These are phyloP conservation scores for Juglanconis sp. DNA, from an alignment of 2,329 filamentous ascomycete genomes.

Conservation along the genomic window DNA sequence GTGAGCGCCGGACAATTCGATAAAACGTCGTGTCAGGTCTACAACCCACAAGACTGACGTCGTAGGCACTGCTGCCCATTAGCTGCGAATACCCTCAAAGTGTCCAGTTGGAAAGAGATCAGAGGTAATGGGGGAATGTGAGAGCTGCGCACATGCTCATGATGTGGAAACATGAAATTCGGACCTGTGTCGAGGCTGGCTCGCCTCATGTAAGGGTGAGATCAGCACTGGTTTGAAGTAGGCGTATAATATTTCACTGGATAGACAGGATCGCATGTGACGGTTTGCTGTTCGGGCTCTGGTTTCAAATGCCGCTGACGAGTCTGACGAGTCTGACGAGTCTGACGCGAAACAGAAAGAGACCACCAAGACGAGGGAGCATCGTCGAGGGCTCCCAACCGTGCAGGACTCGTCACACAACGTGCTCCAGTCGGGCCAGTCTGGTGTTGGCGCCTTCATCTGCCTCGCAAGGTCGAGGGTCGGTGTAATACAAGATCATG, in stretches of 20 bases:
- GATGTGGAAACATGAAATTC: too few species aligned
- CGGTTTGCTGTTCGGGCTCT: too few species aligned
- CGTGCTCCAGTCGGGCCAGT: background rate
- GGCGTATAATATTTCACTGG: background rate
- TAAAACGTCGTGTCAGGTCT: background rate
- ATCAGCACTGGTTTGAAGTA: too few species aligned
- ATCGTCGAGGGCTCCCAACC: background rate
- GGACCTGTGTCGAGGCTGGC: too few species aligned
- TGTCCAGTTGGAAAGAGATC: too few species aligned
- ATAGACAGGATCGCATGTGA: background rate
- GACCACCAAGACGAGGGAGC: background rate
- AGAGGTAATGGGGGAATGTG: too few species aligned
- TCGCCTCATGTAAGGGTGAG: too few species aligned
- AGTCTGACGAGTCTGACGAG: background rate
- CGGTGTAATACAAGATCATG: constrained; percentile 3
- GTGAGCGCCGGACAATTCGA: background rate
- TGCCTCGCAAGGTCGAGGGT: background rate
- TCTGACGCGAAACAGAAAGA: background rate
- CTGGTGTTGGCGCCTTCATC: background rate
- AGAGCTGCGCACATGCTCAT: too few species aligned
- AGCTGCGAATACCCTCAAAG: too few species aligned
- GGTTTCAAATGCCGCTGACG: background rate
- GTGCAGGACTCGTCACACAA: background rate
- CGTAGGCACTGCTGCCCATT: too few species aligned
- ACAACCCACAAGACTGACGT: background rate